A percentile compares a stretch with the other conserved stretches of the same genome.
Evolutionary conservation across 805 yeast genomes (phyloP).

Genomic region (Alloascoidea africana): DNA sequence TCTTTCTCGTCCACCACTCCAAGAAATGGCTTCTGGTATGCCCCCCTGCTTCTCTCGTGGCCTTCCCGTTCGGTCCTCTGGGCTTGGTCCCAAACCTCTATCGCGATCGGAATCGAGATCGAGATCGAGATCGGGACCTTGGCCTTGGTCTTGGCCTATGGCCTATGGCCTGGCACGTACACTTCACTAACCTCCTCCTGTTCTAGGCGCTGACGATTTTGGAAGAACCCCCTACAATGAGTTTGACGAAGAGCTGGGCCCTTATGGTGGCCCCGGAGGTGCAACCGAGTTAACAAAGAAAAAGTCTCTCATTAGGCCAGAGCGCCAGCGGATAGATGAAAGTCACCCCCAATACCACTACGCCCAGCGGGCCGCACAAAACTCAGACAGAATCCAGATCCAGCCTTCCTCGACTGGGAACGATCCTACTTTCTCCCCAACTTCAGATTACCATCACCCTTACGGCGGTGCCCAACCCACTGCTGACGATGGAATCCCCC

Average conservation of each 20-base stretch:
- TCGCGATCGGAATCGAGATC: too few relatives aligned
- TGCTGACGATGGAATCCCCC: constrained; percentile 7
- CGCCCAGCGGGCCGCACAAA: constrained; percentile 47
- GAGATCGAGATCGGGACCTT: too few relatives aligned
- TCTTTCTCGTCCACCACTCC: neutral
- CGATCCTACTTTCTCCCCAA: constrained; percentile 22
- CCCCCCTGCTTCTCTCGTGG: constrained; percentile 1
- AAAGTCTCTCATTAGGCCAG: constrained; percentile 72
- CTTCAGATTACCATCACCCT: constrained; percentile 4
- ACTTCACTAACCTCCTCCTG: neutral
- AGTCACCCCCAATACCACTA: constrained; percentile 51
- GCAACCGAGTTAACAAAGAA: constrained; percentile 19
- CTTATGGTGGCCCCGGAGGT: too few relatives aligned
- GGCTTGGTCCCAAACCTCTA: neutral
- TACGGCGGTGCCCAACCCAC: constrained; percentile 6
- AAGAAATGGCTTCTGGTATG: neutral
- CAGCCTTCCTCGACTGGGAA: constrained; percentile 44
- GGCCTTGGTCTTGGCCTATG: too few relatives aligned
- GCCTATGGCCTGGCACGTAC: too few relatives aligned
- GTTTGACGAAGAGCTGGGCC: neutral
- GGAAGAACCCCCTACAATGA: neutral
- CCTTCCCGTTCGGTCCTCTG: neutral
- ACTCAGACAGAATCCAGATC: constrained; percentile 37
- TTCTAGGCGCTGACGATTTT: neutral
- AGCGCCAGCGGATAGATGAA: constrained; percentile 43